These are phyloP conservation scores for Eragrostis tef DNA, from an alignment of 202 grass and related monocot species.

Conservation along the genomic window DNA sequence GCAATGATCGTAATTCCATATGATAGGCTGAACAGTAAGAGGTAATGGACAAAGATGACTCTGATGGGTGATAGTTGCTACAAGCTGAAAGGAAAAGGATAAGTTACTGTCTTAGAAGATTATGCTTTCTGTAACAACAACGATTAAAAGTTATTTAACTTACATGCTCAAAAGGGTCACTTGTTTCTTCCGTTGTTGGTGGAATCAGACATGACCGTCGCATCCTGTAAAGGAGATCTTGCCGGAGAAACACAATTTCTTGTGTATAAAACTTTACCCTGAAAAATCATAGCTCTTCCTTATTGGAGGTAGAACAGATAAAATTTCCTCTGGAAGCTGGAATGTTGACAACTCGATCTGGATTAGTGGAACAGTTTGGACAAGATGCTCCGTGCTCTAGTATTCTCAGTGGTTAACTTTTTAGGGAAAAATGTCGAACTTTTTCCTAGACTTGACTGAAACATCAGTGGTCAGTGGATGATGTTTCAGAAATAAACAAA, in stretches of 20 bases:
- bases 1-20: slow-evolving; percentile 99
- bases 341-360: not conserved
- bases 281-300: slow-evolving; percentile 32
- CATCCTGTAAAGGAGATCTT: slow-evolving; percentile 99
- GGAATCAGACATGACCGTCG: slow-evolving; percentile 79
- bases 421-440: slow-evolving; percentile 3
- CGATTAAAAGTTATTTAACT: slow-evolving; percentile 22
- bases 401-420: slow-evolving; percentile 25
- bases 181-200: slow-evolving; percentile 86
- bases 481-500: slow-evolving; percentile 22
- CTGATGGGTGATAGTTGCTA: slow-evolving; percentile 97
- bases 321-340: slow-evolving; percentile 7
- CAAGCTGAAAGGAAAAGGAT: slow-evolving; percentile 68
- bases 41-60: slow-evolving; percentile 97
- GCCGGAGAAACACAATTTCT: slow-evolving; percentile 96
- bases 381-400: slow-evolving; percentile 12
- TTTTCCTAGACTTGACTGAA: slow-evolving; percentile 27
- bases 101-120: slow-evolving; percentile 30
- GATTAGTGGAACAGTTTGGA: slow-evolving; percentile 35
- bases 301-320: slow-evolving; percentile 31
- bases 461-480: slow-evolving; percentile 12
- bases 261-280: slow-evolving; percentile 94
- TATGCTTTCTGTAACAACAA: slow-evolving; percentile 16
- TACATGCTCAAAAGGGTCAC: slow-evolving; percentile 87
- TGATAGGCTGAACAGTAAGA: slow-evolving; percentile 91